Percentiles rank a stretch among this genome's conserved stretches.
These are phyloP conservation scores for Paraphoma sp. DNA, from an alignment of 2,329 filamentous ascomycete genomes.

Conservation along the genomic window DNA sequence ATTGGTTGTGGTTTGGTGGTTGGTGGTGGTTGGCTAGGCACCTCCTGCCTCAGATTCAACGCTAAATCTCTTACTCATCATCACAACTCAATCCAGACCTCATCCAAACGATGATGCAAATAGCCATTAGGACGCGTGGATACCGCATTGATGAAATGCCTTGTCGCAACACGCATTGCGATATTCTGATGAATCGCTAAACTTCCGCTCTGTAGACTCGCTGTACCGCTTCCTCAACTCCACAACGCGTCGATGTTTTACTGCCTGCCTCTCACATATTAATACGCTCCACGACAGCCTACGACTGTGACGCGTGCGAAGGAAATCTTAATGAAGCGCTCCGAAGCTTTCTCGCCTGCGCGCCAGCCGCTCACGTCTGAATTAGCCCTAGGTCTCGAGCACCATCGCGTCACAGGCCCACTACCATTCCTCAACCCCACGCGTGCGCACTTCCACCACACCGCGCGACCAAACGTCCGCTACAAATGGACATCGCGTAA, in stretches of 20 bases:
- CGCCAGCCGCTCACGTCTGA: conserved; percentile 34
- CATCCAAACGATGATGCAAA: background rate
- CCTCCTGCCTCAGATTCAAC: too few relatives aligned
- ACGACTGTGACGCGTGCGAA: background rate
- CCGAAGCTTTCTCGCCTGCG: conserved; percentile 31
- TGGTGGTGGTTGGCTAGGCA: too few relatives aligned
- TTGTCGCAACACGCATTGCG: too few relatives aligned
- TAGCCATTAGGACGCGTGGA: background rate
- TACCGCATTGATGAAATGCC: too few relatives aligned
- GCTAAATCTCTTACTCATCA: background rate
- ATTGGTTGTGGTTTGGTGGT: too few relatives aligned
- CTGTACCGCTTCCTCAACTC: too few relatives aligned
- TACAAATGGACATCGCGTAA: conserved; percentile 52
- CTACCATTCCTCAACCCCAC: conserved; percentile 60
- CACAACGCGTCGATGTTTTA: too few relatives aligned
- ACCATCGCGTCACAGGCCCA: conserved; percentile 46
- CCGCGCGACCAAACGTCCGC: conserved; percentile 41
- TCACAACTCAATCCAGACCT: background rate
- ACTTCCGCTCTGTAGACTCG: too few relatives aligned
- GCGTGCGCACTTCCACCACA: conserved; percentile 17
- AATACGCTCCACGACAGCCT: too few relatives aligned
- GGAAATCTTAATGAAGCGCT: conserved; percentile 22
- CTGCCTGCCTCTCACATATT: too few relatives aligned
- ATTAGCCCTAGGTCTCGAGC: conserved; percentile 26
- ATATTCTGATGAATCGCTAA: too few relatives aligned